A percentile compares a stretch with the other conserved stretches of the same genome.
phyloP scores from a whole-genome alignment of 257 asterid species.

The Plectranthus barbatus region DNA sequence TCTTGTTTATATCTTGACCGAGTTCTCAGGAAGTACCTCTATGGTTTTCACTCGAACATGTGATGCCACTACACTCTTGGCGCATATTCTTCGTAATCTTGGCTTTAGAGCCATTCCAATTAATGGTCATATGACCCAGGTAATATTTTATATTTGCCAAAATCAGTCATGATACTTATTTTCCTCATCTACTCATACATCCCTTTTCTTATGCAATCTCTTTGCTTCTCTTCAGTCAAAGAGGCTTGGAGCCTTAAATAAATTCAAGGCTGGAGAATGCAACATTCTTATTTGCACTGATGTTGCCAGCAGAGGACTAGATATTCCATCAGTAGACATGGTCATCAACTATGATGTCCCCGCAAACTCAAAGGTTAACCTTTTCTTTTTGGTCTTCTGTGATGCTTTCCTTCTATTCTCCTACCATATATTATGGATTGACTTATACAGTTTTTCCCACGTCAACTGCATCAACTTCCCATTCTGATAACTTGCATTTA shows the following conservation, averaged over 20 bases:
- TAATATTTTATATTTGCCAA: conserved; percentile 13
- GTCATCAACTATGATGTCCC: conserved; percentile 93
- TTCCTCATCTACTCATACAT: not conserved
- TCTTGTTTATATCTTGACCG: conserved; percentile 74
- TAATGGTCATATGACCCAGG: conserved; percentile 96
- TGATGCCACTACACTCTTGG: conserved; percentile 65
- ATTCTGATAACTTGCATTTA: not conserved
- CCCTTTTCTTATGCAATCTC: not conserved
- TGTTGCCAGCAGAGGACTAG: conserved; percentile 95
- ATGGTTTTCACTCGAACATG: conserved; percentile 95
- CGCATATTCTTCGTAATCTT: conserved; percentile 67
- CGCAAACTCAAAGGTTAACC: conserved; percentile 70
- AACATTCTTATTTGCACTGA: conserved; percentile 83
- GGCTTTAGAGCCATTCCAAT: conserved; percentile 83
- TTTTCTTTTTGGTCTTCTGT: not conserved
- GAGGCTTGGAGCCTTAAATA: conserved; percentile 86
- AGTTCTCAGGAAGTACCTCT: conserved; percentile 62
- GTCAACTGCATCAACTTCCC: not conserved
- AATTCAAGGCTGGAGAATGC: conserved; percentile 81
- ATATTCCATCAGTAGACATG: conserved; percentile 86
- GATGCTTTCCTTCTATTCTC: not conserved
- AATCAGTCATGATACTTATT: not conserved
- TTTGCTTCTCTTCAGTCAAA: conserved; percentile 45
- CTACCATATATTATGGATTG: too few species aligned
- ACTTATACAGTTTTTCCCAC: not conserved